phyloP scores from a whole-genome alignment of 805 yeast species.

The Schizosaccharomyces cryophilus region DNA sequence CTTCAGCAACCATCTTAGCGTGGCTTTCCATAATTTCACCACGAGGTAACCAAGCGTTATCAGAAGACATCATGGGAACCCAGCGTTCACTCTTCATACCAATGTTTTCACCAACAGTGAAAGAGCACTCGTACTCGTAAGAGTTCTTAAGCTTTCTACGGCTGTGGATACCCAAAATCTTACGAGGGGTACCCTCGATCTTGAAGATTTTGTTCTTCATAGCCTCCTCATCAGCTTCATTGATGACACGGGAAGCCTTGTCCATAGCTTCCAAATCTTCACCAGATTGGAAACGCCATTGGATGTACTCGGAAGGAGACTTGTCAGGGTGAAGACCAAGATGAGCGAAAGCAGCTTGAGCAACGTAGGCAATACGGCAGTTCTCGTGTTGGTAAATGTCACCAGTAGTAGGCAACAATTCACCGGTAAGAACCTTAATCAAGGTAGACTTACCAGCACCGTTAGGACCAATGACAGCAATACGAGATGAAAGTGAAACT shows the following conservation, averaged over 20 bases:
- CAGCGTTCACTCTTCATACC: slow-evolving; percentile 98
- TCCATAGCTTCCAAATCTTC: slow-evolving; percentile 99
- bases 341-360: slow-evolving; percentile 99
- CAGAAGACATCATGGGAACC: slow-evolving; percentile 98
- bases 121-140: slow-evolving; percentile 97
- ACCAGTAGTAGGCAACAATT: slow-evolving; percentile 91
- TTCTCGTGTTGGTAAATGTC: slow-evolving; percentile 99
- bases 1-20: slow-evolving; percentile 98
- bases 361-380: slow-evolving; percentile 98
- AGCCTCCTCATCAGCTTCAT: slow-evolving; percentile 87
- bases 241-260: slow-evolving; percentile 96
- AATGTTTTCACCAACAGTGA: slow-evolving; percentile 91
- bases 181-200: slow-evolving; percentile 96
- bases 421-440: slow-evolving; percentile 98
- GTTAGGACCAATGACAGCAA: slow-evolving; percentile 99
- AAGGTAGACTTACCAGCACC: slow-evolving; percentile 99
- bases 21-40: slow-evolving; percentile 93
- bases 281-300: slow-evolving; percentile 99
- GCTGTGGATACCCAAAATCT: slow-evolving; percentile 77
- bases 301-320: slow-evolving; percentile 99
- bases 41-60: slow-evolving; percentile 99
- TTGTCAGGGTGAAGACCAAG: slow-evolving; percentile 95
- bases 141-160: slow-evolving; percentile 99
- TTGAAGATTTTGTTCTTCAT: slow-evolving; percentile 94
- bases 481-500: slow-evolving; percentile 96